These are phyloP conservation scores for Cydonia oblonga DNA, from an alignment of 331 rosid genomes.

Conservation along the genomic window DNA sequence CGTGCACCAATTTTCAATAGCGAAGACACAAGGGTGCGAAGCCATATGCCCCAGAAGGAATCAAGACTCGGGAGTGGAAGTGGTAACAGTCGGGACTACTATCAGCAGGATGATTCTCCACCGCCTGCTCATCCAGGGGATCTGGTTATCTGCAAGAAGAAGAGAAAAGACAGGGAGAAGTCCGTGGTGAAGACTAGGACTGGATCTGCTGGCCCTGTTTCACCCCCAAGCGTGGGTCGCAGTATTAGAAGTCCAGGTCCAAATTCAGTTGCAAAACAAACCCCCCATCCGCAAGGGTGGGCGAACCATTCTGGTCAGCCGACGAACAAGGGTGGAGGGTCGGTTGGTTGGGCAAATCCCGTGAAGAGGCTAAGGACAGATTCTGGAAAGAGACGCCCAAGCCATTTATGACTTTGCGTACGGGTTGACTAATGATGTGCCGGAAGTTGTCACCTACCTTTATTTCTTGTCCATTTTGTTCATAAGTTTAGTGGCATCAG, in stretches of 20 bases:
- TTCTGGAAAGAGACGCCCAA: conserved; percentile 95
- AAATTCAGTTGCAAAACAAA: conserved; percentile 39
- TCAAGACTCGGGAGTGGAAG: conserved; percentile 51
- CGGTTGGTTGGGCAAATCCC: conserved; percentile 92
- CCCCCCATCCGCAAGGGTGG: conserved; percentile 56
- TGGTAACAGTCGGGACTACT: conserved; percentile 47
- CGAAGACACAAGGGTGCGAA: conserved; percentile 55
- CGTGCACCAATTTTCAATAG: conserved; percentile 41
- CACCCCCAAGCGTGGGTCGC: conserved; percentile 62
- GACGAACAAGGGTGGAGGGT: conserved; percentile 41
- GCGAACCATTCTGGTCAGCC: conserved; percentile 48
- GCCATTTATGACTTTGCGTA: conserved; percentile 42
- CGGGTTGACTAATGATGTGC: conserved; percentile 22
- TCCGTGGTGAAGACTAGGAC: conserved; percentile 47
- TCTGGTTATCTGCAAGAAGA: conserved; percentile 95
- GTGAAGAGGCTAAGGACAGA: conserved; percentile 89
- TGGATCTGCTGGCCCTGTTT: conserved; percentile 61
- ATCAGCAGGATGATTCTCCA: conserved; percentile 52
- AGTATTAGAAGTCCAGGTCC: conserved; percentile 52
- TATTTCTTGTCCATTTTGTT: conserved; percentile 12
- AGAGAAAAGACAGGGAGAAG: conserved; percentile 93
- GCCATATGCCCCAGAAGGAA: conserved; percentile 49
- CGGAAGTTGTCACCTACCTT: neutral
- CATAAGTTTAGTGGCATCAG: conserved; percentile 29
- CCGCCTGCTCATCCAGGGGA: conserved; percentile 88